A percentile compares a stretch with the other conserved stretches of the same genome.
These are phyloP conservation scores for Metschnikowia baotianmanensis DNA, from an alignment of 805 yeast genomes.

Conservation along the genomic window DNA sequence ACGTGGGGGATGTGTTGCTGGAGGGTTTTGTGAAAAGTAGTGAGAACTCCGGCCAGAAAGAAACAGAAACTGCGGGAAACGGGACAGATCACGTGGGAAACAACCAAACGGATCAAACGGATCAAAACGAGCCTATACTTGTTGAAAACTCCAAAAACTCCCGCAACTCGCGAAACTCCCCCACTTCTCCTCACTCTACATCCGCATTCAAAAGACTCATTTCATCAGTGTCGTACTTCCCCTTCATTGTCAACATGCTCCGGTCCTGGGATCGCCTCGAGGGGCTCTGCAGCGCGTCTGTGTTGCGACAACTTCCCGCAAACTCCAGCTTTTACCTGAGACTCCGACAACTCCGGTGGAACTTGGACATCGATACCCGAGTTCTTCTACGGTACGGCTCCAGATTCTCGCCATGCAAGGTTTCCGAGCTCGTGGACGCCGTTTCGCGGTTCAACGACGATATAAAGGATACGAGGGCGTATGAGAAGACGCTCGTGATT, in stretches of 20 bases:
- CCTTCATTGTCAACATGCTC: slow-evolving; percentile 51
- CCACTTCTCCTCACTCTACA: no score
- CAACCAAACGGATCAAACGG: no score
- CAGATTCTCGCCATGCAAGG: slow-evolving; percentile 47
- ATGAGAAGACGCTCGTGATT: slow-evolving; percentile 50
- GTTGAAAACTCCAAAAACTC: no score
- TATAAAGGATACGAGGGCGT: slow-evolving; percentile 27
- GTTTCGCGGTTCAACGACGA: slow-evolving; percentile 35
- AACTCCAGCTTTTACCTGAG: slow-evolving; percentile 38
- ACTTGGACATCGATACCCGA: slow-evolving; percentile 57
- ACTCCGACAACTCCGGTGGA: slow-evolving; percentile 65
- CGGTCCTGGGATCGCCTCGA: slow-evolving; percentile 59
- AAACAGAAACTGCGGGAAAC: no score
- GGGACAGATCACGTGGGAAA: no score
- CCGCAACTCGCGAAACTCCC: no score
- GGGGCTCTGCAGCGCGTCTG: slow-evolving; percentile 61
- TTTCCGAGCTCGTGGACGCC: slow-evolving; percentile 44
- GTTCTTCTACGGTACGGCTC: slow-evolving; percentile 52
- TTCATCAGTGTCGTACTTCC: slow-evolving; percentile 36
- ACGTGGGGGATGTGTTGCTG: no score
- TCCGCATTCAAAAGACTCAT: slow-evolving; percentile 13
- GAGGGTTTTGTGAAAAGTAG: no score
- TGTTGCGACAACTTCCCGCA: slow-evolving; percentile 48
- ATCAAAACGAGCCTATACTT: no score
- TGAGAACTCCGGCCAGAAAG: no score